These are phyloP conservation scores for Chaetomium tenue DNA, from an alignment of 495 filamentous ascomycete species.

Conservation along the genomic window DNA sequence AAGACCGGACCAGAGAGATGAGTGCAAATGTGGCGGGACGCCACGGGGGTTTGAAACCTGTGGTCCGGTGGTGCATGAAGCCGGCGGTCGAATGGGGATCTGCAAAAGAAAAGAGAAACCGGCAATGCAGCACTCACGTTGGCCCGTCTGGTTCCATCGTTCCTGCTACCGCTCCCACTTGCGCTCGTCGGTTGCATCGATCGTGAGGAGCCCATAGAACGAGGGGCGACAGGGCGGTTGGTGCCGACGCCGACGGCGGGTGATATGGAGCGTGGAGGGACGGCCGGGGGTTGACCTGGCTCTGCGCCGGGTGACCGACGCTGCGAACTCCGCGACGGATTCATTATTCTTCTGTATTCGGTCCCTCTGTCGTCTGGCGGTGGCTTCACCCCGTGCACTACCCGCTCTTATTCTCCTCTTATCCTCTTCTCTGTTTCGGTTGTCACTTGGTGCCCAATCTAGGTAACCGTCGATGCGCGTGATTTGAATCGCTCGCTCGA, in stretches of 20 bases:
- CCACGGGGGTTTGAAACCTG: constrained; percentile 2
- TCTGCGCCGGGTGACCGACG: constrained; percentile 53
- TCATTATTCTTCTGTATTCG: constrained; percentile 34
- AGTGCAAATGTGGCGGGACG: neutral
- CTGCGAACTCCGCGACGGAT: constrained; percentile 42
- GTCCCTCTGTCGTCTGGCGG: neutral
- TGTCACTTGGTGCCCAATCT: constrained; percentile 16
- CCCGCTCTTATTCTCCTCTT: neutral
- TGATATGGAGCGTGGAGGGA: constrained; percentile 44
- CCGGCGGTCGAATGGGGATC: constrained; percentile 25
- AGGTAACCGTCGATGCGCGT: neutral
- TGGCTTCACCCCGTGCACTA: neutral
- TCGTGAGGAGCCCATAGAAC: constrained; percentile 45
- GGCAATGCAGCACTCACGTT: constrained; percentile 48
- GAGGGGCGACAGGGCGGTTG: constrained; percentile 41
- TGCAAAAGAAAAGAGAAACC: constrained; percentile 26
- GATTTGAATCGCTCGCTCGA: neutral
- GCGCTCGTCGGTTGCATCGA: constrained; percentile 26
- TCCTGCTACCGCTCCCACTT: constrained; percentile 36
- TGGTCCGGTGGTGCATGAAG: constrained; percentile 14
- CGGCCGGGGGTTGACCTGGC: constrained; percentile 42
- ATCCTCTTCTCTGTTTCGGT: neutral
- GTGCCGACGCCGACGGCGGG: constrained; percentile 40
- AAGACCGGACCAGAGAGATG: neutral
- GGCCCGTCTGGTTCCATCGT: constrained; percentile 40